Conservation (phyloP, 306 rosid genomes). For the Sesbania bispinosa region DNA sequence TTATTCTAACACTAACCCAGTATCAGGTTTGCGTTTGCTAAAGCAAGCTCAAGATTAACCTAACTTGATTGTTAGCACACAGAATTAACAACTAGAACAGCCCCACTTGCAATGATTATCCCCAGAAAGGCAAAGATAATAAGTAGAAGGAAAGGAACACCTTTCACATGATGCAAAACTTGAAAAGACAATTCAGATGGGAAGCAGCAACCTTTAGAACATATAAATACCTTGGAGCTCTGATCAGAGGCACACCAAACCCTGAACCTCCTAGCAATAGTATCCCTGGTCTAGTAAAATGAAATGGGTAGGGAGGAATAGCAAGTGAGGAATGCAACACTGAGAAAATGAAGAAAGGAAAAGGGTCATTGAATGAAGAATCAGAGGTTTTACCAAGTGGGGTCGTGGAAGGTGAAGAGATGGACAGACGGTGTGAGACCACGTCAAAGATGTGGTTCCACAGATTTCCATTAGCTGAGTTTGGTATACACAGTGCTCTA, state of each 20-base stretch:
- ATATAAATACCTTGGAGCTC: slow-evolving; percentile 46
- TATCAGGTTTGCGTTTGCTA: not conserved
- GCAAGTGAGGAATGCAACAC: not conserved
- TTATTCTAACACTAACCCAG: no score
- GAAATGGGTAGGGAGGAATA: not conserved
- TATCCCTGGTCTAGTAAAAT: slow-evolving; percentile 31
- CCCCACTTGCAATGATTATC: not conserved
- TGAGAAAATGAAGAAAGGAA: not conserved
- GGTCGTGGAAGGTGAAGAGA: slow-evolving; percentile 48
- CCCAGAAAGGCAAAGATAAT: no score
- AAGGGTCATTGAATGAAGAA: not conserved
- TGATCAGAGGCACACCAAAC: slow-evolving; percentile 55
- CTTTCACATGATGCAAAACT: not conserved
- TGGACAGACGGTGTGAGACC: slow-evolving; percentile 56
- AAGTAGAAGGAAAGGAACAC: no score
- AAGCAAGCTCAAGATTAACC: slow-evolving; percentile 7
- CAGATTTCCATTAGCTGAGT: slow-evolving; percentile 35
- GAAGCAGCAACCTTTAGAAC: not conserved
- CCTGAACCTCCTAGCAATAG: slow-evolving; percentile 40
- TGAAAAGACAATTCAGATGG: not conserved
- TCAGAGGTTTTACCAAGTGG: slow-evolving; percentile 44
- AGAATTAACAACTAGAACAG: not conserved
- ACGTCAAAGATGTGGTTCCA: slow-evolving; percentile 51
- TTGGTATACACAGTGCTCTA: not conserved
- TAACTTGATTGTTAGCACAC: not conserved